A percentile compares a stretch with the other conserved stretches of the same genome.
These are phyloP conservation scores for Salix exigua DNA, from an alignment of 345 rosid species.

Conservation along the genomic window DNA sequence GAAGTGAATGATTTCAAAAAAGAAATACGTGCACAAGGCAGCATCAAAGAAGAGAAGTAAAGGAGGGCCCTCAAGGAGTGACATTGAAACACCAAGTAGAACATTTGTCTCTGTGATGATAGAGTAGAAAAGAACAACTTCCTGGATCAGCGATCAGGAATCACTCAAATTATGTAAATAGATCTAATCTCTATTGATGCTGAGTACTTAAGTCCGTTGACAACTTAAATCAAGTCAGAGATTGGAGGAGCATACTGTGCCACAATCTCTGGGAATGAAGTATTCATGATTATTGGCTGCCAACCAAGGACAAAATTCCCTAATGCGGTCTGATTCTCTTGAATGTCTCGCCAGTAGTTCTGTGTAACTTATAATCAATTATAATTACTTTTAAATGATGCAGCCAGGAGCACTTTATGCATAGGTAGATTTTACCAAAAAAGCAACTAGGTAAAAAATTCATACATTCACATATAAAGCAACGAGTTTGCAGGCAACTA, in stretches of 20 bases:
- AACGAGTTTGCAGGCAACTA: neutral
- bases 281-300: constrained; percentile 4
- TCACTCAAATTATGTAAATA: constrained; percentile 2
- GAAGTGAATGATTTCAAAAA: neutral
- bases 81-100: neutral
- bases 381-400: neutral
- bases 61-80: neutral
- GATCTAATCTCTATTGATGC: neutral
- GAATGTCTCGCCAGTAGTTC: constrained; percentile 6
- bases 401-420: neutral
- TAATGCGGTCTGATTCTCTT: constrained; percentile 14
- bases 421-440: neutral
- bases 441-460: neutral
- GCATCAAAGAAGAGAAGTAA: neutral
- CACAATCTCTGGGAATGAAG: neutral
- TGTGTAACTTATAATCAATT: constrained; percentile 13
- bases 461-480: neutral
- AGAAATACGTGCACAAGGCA: neutral
- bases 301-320: constrained; percentile 12
- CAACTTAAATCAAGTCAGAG: neutral
- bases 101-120: neutral
- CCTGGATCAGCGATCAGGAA: neutral
- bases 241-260: neutral
- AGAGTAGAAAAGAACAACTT: neutral
- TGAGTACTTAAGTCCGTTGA: neutral